Evolutionary conservation across 805 yeast species (phyloP).

Genomic region (Saccharomycopsis fibuligera): DNA sequence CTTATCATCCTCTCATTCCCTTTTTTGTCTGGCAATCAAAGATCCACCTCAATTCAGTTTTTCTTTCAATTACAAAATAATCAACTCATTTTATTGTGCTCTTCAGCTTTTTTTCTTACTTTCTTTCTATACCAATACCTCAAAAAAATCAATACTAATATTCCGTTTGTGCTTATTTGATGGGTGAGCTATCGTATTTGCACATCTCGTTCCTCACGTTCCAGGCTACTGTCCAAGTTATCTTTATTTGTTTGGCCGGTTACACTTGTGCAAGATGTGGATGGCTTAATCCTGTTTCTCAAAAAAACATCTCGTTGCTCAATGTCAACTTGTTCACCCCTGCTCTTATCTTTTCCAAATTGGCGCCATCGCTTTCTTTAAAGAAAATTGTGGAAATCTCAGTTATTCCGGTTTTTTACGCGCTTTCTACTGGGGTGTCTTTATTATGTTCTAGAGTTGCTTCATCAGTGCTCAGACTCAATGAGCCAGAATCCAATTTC

Average conservation of each 20-base stretch:
- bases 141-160: too few species aligned
- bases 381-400: slow-evolving; percentile 74
- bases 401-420: slow-evolving; percentile 78
- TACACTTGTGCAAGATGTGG: slow-evolving; percentile 76
- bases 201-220: slow-evolving; percentile 59
- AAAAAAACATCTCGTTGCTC: slow-evolving; percentile 65
- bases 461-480: slow-evolving; percentile 48
- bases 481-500: slow-evolving; percentile 75
- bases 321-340: slow-evolving; percentile 95
- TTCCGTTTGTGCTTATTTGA: too few species aligned
- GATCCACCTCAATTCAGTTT: too few species aligned
- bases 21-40: too few species aligned
- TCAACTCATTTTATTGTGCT: too few species aligned
- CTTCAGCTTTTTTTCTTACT: too few species aligned
- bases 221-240: slow-evolving; percentile 88
- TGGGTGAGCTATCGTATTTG: slow-evolving; percentile 25
- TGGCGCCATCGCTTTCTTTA: slow-evolving; percentile 60
- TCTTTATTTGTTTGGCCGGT: slow-evolving; percentile 79
- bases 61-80: too few species aligned
- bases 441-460: slow-evolving; percentile 53
- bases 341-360: slow-evolving; percentile 83
- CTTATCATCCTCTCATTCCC: too few species aligned
- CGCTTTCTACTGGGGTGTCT: slow-evolving; percentile 75
- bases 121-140: too few species aligned
- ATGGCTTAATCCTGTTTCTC: slow-evolving; percentile 63